Conservation (phyloP, 2,329 filamentous ascomycete species). For the Xylariaceae sp. region DNA sequence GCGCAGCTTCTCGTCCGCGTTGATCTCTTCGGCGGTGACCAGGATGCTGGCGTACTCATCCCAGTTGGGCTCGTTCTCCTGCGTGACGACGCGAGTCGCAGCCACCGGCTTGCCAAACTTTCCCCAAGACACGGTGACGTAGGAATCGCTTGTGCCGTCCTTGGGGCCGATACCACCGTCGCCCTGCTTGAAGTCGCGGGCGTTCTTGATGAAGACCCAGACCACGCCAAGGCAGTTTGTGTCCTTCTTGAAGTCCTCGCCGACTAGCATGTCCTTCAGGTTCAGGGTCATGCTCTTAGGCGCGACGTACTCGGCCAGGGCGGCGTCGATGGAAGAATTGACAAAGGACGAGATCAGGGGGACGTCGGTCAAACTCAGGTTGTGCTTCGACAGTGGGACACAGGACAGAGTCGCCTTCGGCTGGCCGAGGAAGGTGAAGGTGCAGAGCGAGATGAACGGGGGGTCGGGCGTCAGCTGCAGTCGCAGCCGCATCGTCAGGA, state of each 20-base stretch:
- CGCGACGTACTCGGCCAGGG: conserved; percentile 67
- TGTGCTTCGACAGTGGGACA: conserved; percentile 60
- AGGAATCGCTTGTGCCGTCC: conserved; percentile 60
- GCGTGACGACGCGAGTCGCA: conserved; percentile 57
- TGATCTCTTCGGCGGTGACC: conserved; percentile 62
- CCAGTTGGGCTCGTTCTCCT: conserved; percentile 63
- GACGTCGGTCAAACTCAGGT: conserved; percentile 67
- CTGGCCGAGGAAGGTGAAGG: conserved; percentile 66
- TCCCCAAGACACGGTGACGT: conserved; percentile 67
- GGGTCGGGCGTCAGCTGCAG: conserved; percentile 69
- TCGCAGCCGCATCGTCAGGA: conserved; percentile 62
- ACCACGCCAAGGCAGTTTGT: conserved; percentile 57
- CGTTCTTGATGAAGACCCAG: conserved; percentile 57
- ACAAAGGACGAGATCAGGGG: conserved; percentile 70
- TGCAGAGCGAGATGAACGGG: conserved; percentile 69
- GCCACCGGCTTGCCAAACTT: conserved; percentile 66
- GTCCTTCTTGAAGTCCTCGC: conserved; percentile 74
- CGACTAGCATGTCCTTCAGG: conserved; percentile 68
- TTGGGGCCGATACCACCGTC: conserved; percentile 55
- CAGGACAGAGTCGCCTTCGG: conserved; percentile 66
- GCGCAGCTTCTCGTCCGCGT: conserved; percentile 61
- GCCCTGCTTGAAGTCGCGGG: conserved; percentile 63
- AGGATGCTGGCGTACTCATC: conserved; percentile 63
- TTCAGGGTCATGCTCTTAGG: conserved; percentile 68
- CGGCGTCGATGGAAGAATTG: conserved; percentile 65